These are phyloP conservation scores for Prosopis cineraria DNA, from an alignment of 306 rosid species.

Conservation along the genomic window DNA sequence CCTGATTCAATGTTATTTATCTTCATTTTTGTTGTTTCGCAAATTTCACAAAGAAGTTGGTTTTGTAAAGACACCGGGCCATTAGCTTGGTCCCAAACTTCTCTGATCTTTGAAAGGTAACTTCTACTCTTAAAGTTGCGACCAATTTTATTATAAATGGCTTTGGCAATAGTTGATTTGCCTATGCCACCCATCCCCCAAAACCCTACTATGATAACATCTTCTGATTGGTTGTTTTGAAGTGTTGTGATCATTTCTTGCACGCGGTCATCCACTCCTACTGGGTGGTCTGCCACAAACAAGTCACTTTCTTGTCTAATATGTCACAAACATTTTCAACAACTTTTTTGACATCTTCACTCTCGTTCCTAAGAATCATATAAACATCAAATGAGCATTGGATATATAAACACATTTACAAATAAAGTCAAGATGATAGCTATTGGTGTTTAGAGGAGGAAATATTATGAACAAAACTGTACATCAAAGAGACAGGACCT, in stretches of 20 bases:
- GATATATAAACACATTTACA: neutral
- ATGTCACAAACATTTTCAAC: neutral
- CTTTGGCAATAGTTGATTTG: neutral
- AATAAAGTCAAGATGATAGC: neutral
- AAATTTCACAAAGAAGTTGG: neutral
- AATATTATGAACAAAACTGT: neutral
- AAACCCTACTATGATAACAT: neutral
- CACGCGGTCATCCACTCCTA: neutral
- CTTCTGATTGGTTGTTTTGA: neutral
- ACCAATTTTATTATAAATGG: neutral
- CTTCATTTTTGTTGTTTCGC: neutral
- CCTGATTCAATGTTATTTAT: neutral
- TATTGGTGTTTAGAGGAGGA: neutral
- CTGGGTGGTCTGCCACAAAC: neutral
- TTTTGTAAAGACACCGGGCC: neutral
- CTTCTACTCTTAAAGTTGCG: neutral
- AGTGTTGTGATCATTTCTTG: neutral
- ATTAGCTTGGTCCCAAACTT: neutral
- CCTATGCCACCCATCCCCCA: neutral
- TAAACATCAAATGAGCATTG: neutral
- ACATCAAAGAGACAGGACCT: neutral
- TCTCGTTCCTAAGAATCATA: neutral
- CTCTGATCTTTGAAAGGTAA: neutral
- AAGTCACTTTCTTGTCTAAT: neutral
- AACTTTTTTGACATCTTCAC: neutral